phyloP scores from a whole-genome alignment of 2,329 filamentous ascomycete genomes.

The Erysiphe neolycopersici region DNA sequence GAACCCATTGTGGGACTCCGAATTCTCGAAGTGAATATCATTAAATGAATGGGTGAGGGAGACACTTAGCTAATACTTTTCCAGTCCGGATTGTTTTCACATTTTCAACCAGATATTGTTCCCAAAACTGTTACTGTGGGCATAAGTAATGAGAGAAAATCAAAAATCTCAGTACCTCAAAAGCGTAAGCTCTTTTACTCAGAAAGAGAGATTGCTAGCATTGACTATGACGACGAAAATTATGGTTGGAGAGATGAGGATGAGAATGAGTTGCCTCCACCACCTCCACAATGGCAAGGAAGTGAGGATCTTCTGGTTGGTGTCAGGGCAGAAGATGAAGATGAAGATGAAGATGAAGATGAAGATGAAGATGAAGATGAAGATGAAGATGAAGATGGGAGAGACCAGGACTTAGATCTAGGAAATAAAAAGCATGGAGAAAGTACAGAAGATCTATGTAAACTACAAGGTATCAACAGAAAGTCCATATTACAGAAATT shows the following conservation, averaged over 20 bases:
- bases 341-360: not conserved
- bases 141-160: not conserved
- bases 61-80: not conserved
- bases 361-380: not conserved
- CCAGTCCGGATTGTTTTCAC: not conserved
- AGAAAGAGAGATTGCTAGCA: constrained; percentile 28
- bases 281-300: constrained; percentile 40
- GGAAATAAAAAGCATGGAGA: not conserved
- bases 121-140: not conserved
- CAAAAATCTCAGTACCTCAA: constrained; percentile 13
- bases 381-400: not conserved
- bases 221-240: constrained; percentile 34
- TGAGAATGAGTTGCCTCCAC: constrained; percentile 29
- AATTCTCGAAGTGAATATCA: constrained; percentile 7
- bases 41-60: not conserved
- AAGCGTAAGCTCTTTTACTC: constrained; percentile 41
- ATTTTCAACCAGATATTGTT: not conserved
- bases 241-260: constrained; percentile 47
- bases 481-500: not conserved
- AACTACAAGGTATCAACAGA: not conserved
- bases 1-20: constrained; percentile 7
- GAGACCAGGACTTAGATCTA: not conserved
- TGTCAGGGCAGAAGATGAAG: not conserved
- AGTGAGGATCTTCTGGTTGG: constrained; percentile 32
- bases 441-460: not conserved